Evolutionary conservation across 2,329 filamentous ascomycete species (phyloP).

Genomic region (Aureobasidium sp.): DNA sequence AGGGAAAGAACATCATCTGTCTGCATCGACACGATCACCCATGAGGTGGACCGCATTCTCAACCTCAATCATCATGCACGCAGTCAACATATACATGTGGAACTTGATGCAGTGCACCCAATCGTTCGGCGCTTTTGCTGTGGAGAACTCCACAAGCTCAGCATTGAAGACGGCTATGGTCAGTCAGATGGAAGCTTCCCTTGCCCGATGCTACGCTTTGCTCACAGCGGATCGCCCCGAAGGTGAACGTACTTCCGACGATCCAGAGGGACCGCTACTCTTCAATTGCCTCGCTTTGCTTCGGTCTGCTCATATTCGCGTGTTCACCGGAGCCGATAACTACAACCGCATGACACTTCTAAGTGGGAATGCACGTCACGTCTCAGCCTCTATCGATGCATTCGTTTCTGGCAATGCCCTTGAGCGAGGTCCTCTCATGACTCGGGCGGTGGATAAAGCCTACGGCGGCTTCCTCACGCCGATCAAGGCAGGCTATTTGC

Average conservation of each 20-base stretch:
- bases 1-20: neutral
- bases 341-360: conserved; percentile 28
- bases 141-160: neutral
- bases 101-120: conserved; percentile 28
- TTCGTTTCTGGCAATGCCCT: conserved; percentile 19
- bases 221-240: conserved; percentile 13
- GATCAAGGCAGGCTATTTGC: conserved; percentile 22
- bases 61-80: conserved; percentile 30
- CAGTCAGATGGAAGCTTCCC: conserved; percentile 17
- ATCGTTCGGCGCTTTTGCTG: conserved; percentile 23
- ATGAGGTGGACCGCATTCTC: conserved; percentile 24
- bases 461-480: conserved; percentile 26
- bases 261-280: conserved; percentile 26
- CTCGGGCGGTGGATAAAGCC: conserved; percentile 26
- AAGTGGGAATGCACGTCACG: conserved; percentile 21
- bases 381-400: neutral
- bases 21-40: conserved; percentile 10
- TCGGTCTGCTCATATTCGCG: conserved; percentile 28
- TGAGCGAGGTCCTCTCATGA: conserved; percentile 23
- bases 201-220: conserved; percentile 24
- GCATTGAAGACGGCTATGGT: neutral
- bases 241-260: conserved; percentile 18
- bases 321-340: conserved; percentile 24
- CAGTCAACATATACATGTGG: conserved; percentile 32
- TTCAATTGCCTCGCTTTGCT: conserved; percentile 30